A percentile compares a stretch with the other conserved stretches of the same genome.
Evolutionary conservation across 495 filamentous ascomycete genomes (phyloP).

Genomic region (Rostrohypoxylon terebratum): DNA sequence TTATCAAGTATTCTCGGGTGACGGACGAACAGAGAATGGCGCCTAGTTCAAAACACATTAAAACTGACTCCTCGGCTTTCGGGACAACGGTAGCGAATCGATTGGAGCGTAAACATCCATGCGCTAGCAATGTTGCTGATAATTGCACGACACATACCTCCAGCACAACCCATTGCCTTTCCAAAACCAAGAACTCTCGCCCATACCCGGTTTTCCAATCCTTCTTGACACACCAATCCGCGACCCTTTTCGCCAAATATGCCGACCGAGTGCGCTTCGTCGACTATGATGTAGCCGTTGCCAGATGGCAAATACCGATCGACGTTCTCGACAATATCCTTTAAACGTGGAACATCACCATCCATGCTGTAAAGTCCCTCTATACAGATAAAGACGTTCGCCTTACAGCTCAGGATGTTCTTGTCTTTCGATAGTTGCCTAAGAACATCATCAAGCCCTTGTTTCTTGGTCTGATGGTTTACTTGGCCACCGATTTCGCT

Average conservation of each 20-base stretch:
- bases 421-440: constrained; percentile 28
- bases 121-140: background rate
- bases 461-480: constrained; percentile 29
- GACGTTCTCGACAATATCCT: constrained; percentile 66
- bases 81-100: background rate
- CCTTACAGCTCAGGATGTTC: constrained; percentile 49
- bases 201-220: constrained; percentile 74
- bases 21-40: constrained; percentile 61
- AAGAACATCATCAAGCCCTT: constrained; percentile 41
- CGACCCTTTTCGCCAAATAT: constrained; percentile 71
- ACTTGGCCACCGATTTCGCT: background rate
- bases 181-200: constrained; percentile 81
- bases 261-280: constrained; percentile 83
- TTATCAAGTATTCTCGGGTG: constrained; percentile 69
- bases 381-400: constrained; percentile 73
- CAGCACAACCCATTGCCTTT: constrained; percentile 77
- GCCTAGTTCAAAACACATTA: constrained; percentile 47
- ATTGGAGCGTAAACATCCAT: background rate
- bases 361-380: constrained; percentile 90
- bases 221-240: constrained; percentile 74
- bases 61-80: background rate
- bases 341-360: constrained; percentile 76
- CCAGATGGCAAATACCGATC: constrained; percentile 65
- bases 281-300: constrained; percentile 78
- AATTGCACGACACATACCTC: constrained; percentile 65